Base-by-base conservation (phyloP, 2,329 filamentous ascomycete species). In the Neonectria coccinea region DNA sequence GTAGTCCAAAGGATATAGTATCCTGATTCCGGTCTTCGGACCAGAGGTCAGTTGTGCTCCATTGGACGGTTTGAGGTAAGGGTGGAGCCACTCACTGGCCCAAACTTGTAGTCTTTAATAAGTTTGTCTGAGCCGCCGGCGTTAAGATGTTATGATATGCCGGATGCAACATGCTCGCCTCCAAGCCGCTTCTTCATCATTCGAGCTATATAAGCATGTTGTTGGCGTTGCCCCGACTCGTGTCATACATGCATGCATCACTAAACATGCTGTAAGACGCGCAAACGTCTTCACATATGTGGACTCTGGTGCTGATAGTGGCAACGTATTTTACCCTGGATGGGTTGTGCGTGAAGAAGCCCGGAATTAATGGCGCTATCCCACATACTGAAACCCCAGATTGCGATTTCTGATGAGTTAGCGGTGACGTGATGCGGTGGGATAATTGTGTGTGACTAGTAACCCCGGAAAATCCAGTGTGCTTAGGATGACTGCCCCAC, bases 401-500 rank as follows among this genome's bases (percentile, higher is more conserved):
- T 53, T 54, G 18, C 14, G 6, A 2, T 7, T 4, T 36, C 12
- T 59, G 47, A 68, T 66, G 60, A 63, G 63, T 53, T 64, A n/a
- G 42, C 44, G 58, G 60, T 69, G 67, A 67, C 67, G 67, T 47
- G 52, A 69, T 67, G 50, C 14, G 47, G 62, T 62, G 66, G 62
- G 62, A 66, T 66, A 63, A 69, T 69, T 69, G 59, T 68, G 67
- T 25, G 44, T 48, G 25, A 18, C 16, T 18, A 36, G 16, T 27
- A 52, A 50, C 57, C 52, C 65, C 58, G 48, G 48, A 22, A 33
- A n/a, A n/a, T 22, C 60, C 29, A 31, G n/a, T 42, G 16, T 51
- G 16, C 39, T 44, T 22, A 45, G 11, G 39, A 56, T 20, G n/a
- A 9, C 22, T 27, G 59, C 55, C 53, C 53, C 58, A 62, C 59